These are phyloP conservation scores for Salinomyces thailandicus DNA, from an alignment of 2,329 filamentous ascomycete species.

Conservation along the genomic window DNA sequence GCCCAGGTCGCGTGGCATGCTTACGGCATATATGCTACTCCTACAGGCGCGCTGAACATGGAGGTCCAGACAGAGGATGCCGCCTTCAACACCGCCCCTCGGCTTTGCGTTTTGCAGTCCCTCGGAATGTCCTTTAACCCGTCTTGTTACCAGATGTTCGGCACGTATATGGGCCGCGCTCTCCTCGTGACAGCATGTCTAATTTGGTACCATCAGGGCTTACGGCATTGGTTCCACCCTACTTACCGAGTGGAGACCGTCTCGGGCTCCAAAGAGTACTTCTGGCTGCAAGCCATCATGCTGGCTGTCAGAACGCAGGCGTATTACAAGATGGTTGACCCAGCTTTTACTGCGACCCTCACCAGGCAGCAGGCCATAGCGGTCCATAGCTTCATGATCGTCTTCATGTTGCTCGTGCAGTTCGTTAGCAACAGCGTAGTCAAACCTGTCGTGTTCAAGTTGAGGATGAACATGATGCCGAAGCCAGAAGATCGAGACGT, in stretches of 20 bases:
- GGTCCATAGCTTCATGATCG: slow-evolving; percentile 47
- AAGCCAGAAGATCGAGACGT: slow-evolving; percentile 21
- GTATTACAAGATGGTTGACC: slow-evolving; percentile 22
- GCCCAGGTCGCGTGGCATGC: slow-evolving; percentile 21
- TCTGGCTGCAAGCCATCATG: slow-evolving; percentile 52
- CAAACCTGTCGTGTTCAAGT: slow-evolving; percentile 18
- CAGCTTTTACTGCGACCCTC: slow-evolving; percentile 8
- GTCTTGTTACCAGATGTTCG: slow-evolving; percentile 16
- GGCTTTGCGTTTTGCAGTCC: slow-evolving; percentile 11
- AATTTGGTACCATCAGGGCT: slow-evolving; percentile 25
- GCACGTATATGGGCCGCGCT: slow-evolving; percentile 14
- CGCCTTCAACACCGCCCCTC: slow-evolving; percentile 9
- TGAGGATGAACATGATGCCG: slow-evolving; percentile 24
- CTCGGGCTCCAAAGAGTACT: slow-evolving; percentile 48
- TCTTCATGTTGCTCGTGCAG: slow-evolving; percentile 38
- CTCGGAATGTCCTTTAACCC: slow-evolving; percentile 9
- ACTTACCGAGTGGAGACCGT: slow-evolving; percentile 19
- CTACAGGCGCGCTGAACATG: neutral
- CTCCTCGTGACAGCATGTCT: slow-evolving; percentile 15
- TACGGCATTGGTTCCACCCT: slow-evolving; percentile 22
- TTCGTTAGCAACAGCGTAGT: slow-evolving; percentile 16
- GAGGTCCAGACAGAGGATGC: slow-evolving; percentile 1
- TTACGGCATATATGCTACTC: slow-evolving; percentile 14
- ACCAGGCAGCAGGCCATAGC: slow-evolving; percentile 29
- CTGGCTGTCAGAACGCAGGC: slow-evolving; percentile 44